Evolutionary conservation across 306 rosid species (phyloP), one percentile per base, ranked within the genome.

Genomic region (Trichosanthes truncata): DNA sequence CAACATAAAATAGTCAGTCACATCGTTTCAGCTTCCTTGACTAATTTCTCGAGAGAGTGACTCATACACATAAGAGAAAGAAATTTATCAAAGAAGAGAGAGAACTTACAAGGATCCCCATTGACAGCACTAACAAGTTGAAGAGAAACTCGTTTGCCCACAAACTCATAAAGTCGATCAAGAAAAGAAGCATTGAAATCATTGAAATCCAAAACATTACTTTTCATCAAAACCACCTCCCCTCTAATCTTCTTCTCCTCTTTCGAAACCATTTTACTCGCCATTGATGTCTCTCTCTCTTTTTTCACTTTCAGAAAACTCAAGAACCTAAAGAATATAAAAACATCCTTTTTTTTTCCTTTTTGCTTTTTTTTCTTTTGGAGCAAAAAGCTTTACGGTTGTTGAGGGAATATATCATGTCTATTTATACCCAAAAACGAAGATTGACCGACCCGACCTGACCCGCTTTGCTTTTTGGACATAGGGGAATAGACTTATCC

Each of bases 121-220:
- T 78, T 1, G n/a, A 48, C 23, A 3, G 62, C 20, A 49, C 76
- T 78, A 14, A 78, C 46, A 5, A 78, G 81, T 36, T 63, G 81
- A 7, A 78, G 81, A 46, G 63, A 62, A 63, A 78, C 81, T 35
- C 46, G 17, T 65, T 43, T 35, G 45, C 81, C 81, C 6, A 61
- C 14, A 18, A 78, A 49, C n/a, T 78, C 81, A 7, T 45, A 23
- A 11, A 78, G 48, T 15, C 33, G 20, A 62, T 78, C 76, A 48
- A 53, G 61, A 63, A 61, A 17, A 8, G 81, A 78, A 48, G 60
- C 76, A 23, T 11, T 6, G 36, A 62, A 61, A 25, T 78, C 81
- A 63, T 62, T 63, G 33, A 78, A 78, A 6, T 78, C 81, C 81
- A 78, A 78, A 15, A 78, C 81, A 63, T 63, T 78, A 14, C 40